phyloP scores from a whole-genome alignment of 306 rosid species.

The Cucumis hystrix region DNA sequence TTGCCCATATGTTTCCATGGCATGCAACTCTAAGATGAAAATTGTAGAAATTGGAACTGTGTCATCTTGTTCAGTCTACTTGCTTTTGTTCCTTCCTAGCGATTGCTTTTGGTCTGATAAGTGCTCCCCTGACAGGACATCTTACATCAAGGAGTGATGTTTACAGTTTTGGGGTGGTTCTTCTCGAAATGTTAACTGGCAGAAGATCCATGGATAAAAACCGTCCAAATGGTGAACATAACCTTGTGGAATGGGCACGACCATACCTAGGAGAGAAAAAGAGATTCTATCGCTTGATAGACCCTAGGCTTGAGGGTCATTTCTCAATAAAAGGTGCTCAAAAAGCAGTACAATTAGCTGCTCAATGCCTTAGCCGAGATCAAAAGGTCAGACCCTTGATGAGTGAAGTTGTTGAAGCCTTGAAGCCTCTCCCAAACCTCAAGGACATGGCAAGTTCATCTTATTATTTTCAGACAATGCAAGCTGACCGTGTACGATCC shows the following conservation, averaged over 20 bases:
- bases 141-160: slow-evolving; percentile 94
- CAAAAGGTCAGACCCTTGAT: slow-evolving; percentile 81
- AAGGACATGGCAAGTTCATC: slow-evolving; percentile 98
- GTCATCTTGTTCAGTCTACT: not conserved
- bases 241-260: slow-evolving; percentile 97
- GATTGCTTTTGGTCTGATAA: slow-evolving; percentile 2
- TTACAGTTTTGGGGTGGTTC: slow-evolving; percentile 91
- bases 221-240: slow-evolving; percentile 88
- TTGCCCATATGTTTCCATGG: not conserved
- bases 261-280: slow-evolving; percentile 87
- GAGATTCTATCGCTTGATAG: slow-evolving; percentile 75
- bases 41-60: not conserved
- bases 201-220: slow-evolving; percentile 98
- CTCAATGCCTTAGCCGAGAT: slow-evolving; percentile 86
- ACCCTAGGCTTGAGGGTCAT: slow-evolving; percentile 94
- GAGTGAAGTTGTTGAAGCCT: slow-evolving; percentile 89
- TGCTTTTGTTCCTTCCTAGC: not conserved
- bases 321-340: slow-evolving; percentile 92
- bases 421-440: slow-evolving; percentile 80
- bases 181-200: slow-evolving; percentile 87
- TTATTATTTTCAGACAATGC: slow-evolving; percentile 75
- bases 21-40: not conserved
- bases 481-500: slow-evolving; percentile 48
- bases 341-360: slow-evolving; percentile 73
- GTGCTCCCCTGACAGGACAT: slow-evolving; percentile 49